These are phyloP conservation scores for Backusella luteola DNA, from an alignment of 192 early-diverging fungal genomes.

Conservation along the genomic window DNA sequence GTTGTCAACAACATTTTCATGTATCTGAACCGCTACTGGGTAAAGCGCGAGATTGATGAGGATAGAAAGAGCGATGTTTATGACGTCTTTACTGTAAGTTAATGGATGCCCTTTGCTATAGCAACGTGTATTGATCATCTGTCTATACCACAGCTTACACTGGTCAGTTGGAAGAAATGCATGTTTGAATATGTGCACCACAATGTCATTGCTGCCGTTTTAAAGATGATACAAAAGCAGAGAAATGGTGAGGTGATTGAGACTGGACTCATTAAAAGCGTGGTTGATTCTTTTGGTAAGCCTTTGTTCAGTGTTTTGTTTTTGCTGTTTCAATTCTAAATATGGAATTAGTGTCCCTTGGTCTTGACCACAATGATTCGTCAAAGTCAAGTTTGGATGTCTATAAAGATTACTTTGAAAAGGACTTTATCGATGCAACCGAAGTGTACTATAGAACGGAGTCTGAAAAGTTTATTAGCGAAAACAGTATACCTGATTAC, in stretches of 20 bases:
- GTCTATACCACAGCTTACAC: constrained; percentile 53
- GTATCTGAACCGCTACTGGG: constrained; percentile 98
- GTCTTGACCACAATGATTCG: constrained; percentile 78
- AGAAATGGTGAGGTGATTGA: constrained; percentile 91
- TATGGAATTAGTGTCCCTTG: constrained; percentile 63
- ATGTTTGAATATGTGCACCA: constrained; percentile 67
- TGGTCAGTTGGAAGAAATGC: constrained; percentile 86
- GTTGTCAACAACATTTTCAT: constrained; percentile 89
- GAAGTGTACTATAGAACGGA: constrained; percentile 88
- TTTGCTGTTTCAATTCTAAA: not conserved
- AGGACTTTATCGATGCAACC: constrained; percentile 76
- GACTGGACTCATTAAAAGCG: constrained; percentile 78
- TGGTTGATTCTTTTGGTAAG: constrained; percentile 90
- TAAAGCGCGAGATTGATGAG: constrained; percentile 94
- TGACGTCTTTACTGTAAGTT: constrained; percentile 90
- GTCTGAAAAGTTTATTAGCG: constrained; percentile 85
- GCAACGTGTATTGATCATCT: too few species aligned
- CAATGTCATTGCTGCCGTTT: constrained; percentile 73
- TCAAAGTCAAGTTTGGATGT: constrained; percentile 82
- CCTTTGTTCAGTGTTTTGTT: not conserved
- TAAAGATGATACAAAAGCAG: constrained; percentile 79
- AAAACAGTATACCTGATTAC: constrained; percentile 91
- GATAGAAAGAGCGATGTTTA: constrained; percentile 80
- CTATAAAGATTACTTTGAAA: constrained; percentile 87
- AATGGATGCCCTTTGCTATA: not conserved